Base-by-base conservation (phyloP, 768 basidiomycete species). In the Leucogyrophana mollusca region DNA sequence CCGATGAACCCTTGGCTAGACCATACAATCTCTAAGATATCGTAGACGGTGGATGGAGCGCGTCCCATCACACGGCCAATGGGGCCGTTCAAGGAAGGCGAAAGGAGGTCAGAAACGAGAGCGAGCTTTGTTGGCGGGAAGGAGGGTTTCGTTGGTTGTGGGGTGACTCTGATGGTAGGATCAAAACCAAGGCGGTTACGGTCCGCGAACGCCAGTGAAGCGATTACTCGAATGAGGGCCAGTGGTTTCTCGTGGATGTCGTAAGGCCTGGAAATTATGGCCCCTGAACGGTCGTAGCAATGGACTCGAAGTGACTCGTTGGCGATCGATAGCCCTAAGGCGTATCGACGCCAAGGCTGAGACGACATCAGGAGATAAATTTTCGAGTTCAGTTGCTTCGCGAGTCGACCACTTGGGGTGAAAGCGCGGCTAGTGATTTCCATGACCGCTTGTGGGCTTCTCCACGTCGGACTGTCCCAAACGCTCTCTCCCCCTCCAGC, bases 231-330 rank as follows among this genome's bases (percentile, higher is more conserved):
- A 1, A 38, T 7, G 2, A 43, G 35, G 23, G 3, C 3, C 18
- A 37, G 0, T 2, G 32, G 10, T 3, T 9, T 4, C 2, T 4
- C 0, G 3, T 10, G 4, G 1, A 43, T 20, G 9, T 6, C 1
- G 11, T 30, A 0, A 2, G 25, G 16, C 3, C n/a, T 4, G 4
- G 25, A 42, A 4, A 42, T 42, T 1, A 42, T 42, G 18, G 34
- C 34, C 11, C 41, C 41, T 9, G 25, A 42, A 21, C 6, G 6
- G 25, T 18, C 41, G 13, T 30, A 10, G n/a, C 22, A 42, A 18
- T 42, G 40, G 3, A 9, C 3, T 0, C 4, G 17, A 4, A 42
- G 25, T n/a, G 27, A 2, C 8, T 13, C 4, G 9, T 42, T 42
- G 9, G 25, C 16, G 2, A 34, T 42, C 3, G 25, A 27, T 2